These are phyloP conservation scores for Podila clonocystis DNA, from an alignment of 192 early-diverging fungal genomes.

Conservation along the genomic window DNA sequence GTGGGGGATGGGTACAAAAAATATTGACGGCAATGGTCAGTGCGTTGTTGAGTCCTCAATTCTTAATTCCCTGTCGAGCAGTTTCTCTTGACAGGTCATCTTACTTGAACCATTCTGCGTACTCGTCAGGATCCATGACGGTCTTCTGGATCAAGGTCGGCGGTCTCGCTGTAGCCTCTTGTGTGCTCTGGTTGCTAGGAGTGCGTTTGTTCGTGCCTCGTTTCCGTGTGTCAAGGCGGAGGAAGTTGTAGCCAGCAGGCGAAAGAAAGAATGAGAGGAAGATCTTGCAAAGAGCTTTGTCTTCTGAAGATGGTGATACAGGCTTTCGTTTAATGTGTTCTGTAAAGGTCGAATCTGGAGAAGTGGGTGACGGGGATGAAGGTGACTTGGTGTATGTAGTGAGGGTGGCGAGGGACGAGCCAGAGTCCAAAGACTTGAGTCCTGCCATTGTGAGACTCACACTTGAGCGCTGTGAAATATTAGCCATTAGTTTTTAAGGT, in stretches of 20 bases:
- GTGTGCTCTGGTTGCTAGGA: not conserved
- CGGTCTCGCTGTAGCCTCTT: not conserved
- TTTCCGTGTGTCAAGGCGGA: not conserved
- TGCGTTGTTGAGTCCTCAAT: not conserved
- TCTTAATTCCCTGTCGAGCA: too few relatives aligned
- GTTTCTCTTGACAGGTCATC: not conserved
- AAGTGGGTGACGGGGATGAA: not conserved
- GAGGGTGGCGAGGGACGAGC: too few relatives aligned
- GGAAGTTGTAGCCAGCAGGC: constrained; percentile 7
- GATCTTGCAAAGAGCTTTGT: not conserved
- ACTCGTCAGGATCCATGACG: constrained; percentile 14
- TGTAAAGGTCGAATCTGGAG: not conserved
- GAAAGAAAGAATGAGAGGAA: constrained; percentile 25
- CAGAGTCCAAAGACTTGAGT: too few relatives aligned
- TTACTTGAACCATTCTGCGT: constrained; percentile 22
- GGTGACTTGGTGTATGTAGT: too few relatives aligned
- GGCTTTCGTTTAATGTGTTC: not conserved
- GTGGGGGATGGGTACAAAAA: too few relatives aligned
- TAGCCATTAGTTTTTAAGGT: too few relatives aligned
- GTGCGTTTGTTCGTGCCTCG: not conserved
- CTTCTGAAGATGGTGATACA: not conserved
- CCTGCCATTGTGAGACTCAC: too few relatives aligned
- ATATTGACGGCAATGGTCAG: not conserved
- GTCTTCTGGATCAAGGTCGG: too few relatives aligned
- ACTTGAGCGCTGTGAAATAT: too few relatives aligned